These are phyloP conservation scores for Ceratocystis alfenasii DNA, from an alignment of 2,329 filamentous ascomycete species.

Conservation along the genomic window DNA sequence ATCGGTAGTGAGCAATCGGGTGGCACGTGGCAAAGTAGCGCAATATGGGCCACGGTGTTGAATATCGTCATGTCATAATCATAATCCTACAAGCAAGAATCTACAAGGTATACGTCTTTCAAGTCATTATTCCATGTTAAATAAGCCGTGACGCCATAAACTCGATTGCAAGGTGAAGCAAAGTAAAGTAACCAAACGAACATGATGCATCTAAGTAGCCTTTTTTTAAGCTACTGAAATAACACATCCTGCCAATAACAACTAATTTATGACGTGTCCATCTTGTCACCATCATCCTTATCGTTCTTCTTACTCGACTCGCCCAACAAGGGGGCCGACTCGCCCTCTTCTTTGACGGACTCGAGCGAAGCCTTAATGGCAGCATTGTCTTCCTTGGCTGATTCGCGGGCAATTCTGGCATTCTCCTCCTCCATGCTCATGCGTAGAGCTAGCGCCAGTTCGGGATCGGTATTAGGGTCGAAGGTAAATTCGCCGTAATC, in stretches of 20 bases:
- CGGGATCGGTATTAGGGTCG: conserved; percentile 82
- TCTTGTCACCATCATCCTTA: conserved; percentile 57
- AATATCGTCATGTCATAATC: not conserved
- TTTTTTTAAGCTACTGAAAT: not conserved
- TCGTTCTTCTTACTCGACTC: conserved; percentile 33
- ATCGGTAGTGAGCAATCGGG: conserved; percentile 29
- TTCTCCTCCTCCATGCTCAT: conserved; percentile 99
- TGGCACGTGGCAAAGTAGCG: not conserved
- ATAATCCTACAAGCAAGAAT: not conserved
- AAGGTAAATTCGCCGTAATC: conserved; percentile 54
- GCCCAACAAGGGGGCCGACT: conserved; percentile 36
- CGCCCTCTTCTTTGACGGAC: conserved; percentile 68
- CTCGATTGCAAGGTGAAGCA: conserved; percentile 16
- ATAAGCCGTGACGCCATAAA: conserved; percentile 18
- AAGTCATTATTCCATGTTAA: conserved; percentile 2
- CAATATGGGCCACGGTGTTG: not conserved
- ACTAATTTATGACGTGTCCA: conserved; percentile 64
- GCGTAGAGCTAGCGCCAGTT: conserved; percentile 81
- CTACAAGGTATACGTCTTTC: not conserved
- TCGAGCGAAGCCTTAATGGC: conserved; percentile 64
- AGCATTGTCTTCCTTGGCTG: conserved; percentile 48
- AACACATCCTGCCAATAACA: conserved; percentile 21
- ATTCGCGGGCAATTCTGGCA: conserved; percentile 63
- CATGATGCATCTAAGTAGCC: conserved; percentile 8
- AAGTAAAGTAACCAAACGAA: conserved; percentile 6